Evolutionary conservation across 257 asterid species (phyloP).

Genomic region (Primulina tabacum): DNA sequence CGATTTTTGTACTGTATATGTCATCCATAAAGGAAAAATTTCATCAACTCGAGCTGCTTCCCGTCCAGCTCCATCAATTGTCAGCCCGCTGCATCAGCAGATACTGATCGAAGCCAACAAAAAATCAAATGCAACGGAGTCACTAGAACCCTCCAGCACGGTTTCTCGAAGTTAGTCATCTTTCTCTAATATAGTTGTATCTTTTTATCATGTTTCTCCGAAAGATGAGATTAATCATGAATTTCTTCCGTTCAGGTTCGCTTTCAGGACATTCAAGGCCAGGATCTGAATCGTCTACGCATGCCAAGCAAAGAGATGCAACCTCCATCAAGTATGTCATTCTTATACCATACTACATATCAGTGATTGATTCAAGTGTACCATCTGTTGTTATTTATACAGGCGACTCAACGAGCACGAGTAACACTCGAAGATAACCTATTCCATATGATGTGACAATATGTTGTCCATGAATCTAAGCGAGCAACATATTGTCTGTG

Average conservation of each 20-base stretch:
- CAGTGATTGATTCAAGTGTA: neutral
- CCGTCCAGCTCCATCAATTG: conserved; percentile 61
- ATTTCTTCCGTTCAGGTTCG: conserved; percentile 33
- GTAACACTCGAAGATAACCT: neutral
- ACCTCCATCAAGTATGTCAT: conserved; percentile 41
- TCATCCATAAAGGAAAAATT: conserved; percentile 83
- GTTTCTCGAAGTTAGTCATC: conserved; percentile 47
- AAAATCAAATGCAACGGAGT: conserved; percentile 31
- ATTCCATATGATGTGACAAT: no score
- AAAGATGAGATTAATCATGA: neutral
- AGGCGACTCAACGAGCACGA: neutral
- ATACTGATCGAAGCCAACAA: conserved; percentile 43
- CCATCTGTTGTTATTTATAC: neutral
- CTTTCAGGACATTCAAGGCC: conserved; percentile 39
- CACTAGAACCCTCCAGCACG: conserved; percentile 23
- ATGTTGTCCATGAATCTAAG: no score
- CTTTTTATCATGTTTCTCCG: conserved; percentile 1
- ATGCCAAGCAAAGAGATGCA: conserved; percentile 36
- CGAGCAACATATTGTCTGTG: no score
- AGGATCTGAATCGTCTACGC: conserved; percentile 38
- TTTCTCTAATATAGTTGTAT: conserved; percentile 3
- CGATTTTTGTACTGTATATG: conserved; percentile 73
- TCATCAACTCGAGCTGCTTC: conserved; percentile 65
- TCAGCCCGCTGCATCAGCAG: conserved; percentile 73
- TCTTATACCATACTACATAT: conserved; percentile 7